Conservation (phyloP, 768 basidiomycete species). For the Tricholoma saponaceum region DNA sequence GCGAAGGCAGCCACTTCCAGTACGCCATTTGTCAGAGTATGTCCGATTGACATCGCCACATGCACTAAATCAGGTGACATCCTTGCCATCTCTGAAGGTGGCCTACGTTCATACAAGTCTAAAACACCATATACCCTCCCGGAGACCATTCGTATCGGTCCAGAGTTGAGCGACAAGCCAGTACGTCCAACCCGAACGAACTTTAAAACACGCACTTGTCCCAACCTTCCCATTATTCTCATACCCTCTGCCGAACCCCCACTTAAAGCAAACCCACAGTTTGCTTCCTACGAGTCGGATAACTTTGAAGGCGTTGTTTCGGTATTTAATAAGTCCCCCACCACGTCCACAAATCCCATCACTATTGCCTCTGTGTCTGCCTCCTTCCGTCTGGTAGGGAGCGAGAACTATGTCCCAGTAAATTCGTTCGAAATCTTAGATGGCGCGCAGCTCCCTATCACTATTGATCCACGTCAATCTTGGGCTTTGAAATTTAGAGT, state of each 20-base stretch:
- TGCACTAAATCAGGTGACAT: background rate
- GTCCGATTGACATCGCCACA: background rate
- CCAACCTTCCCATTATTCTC: background rate
- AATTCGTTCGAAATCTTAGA: background rate
- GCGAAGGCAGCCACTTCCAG: background rate
- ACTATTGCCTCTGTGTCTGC: background rate
- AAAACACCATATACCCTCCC: background rate
- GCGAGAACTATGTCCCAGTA: background rate
- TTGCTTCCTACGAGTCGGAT: background rate
- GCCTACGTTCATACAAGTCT: background rate
- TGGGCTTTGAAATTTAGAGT: background rate
- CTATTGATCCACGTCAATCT: background rate
- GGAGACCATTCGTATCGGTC: background rate
- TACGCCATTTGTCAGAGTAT: background rate
- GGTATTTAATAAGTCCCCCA: background rate
- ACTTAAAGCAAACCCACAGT: background rate
- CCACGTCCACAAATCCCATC: background rate
- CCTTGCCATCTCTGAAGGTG: background rate
- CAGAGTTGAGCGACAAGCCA: background rate
- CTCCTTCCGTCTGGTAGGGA: background rate
- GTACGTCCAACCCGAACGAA: background rate
- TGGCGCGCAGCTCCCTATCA: background rate
- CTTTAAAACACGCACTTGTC: background rate
- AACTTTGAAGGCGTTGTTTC: background rate
- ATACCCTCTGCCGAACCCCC: background rate